These are phyloP conservation scores for Prunus kanzakura DNA, from an alignment of 306 rosid genomes.

Conservation along the genomic window DNA sequence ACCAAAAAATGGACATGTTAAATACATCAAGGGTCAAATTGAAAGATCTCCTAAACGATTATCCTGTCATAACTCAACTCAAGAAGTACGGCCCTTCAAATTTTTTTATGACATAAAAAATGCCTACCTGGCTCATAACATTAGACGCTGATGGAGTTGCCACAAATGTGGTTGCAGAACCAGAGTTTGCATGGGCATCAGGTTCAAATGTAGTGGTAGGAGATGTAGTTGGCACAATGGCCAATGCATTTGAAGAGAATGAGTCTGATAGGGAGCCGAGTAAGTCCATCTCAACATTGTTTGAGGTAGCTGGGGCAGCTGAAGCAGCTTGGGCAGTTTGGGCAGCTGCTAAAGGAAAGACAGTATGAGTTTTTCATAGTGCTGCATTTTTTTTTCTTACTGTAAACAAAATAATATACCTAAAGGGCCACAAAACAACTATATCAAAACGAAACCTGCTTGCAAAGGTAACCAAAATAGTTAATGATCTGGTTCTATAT, in stretches of 20 bases:
- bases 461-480: background rate
- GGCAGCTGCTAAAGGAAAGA: conserved; percentile 48
- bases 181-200: conserved; percentile 31
- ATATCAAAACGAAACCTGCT: background rate
- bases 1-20: background rate
- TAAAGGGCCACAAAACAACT: background rate
- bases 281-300: conserved; percentile 66
- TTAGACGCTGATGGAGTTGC: conserved; percentile 45
- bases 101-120: conserved; percentile 3
- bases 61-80: background rate
- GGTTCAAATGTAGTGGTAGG: conserved; percentile 40
- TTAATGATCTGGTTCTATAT: background rate
- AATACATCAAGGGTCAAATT: conserved; percentile 3
- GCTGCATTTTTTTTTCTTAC: conserved; percentile 11
- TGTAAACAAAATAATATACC: background rate
- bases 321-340: conserved; percentile 45
- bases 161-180: conserved; percentile 42
- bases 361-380: conserved; percentile 21
- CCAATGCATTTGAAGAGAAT: conserved; percentile 60
- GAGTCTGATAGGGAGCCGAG: conserved; percentile 79
- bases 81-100: background rate
- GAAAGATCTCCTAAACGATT: background rate
- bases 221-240: conserved; percentile 62
- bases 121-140: conserved; percentile 56
- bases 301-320: conserved; percentile 55